Evolutionary conservation across 805 yeast genomes (phyloP).

Genomic region (Grigorovia jiainica): DNA sequence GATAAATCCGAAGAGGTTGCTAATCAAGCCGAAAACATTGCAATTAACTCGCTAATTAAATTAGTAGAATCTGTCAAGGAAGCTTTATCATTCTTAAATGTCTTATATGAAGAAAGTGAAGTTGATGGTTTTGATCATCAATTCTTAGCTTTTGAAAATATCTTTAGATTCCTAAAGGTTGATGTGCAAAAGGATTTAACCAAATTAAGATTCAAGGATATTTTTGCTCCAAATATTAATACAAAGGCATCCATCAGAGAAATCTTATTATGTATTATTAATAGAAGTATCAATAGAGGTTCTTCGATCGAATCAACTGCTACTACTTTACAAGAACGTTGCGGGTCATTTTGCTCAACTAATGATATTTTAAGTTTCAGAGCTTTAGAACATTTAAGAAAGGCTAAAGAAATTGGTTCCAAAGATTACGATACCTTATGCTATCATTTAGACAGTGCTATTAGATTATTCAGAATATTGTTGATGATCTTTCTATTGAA

Average conservation of each 20-base stretch:
- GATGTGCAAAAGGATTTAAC: slow-evolving; percentile 63
- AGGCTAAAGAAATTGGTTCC: slow-evolving; percentile 67
- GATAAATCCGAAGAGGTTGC: slow-evolving; percentile 49
- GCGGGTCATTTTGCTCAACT: slow-evolving; percentile 90
- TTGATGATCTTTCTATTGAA: slow-evolving; percentile 67
- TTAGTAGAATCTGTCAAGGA: slow-evolving; percentile 74
- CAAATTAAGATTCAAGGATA: slow-evolving; percentile 58
- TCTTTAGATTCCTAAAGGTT: slow-evolving; percentile 57
- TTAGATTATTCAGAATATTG: slow-evolving; percentile 64
- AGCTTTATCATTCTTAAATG: slow-evolving; percentile 78
- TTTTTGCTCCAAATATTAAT: slow-evolving; percentile 61
- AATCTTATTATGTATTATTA: slow-evolving; percentile 78
- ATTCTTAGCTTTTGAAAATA: slow-evolving; percentile 44
- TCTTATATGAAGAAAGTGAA: slow-evolving; percentile 64
- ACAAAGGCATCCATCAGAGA: slow-evolving; percentile 61
- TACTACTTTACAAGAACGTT: slow-evolving; percentile 76
- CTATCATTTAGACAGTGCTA: slow-evolving; percentile 63
- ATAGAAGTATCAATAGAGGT: slow-evolving; percentile 82
- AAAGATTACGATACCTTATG: slow-evolving; percentile 63
- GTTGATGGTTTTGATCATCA: slow-evolving; percentile 28
- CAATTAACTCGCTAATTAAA: slow-evolving; percentile 67
- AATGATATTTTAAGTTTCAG: slow-evolving; percentile 89
- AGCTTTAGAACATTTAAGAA: slow-evolving; percentile 84
- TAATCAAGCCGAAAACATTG: slow-evolving; percentile 83
- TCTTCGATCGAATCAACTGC: slow-evolving; percentile 88